Base-by-base conservation (phyloP, 1,284 basidiomycete species). In the Sparassis latifolia region DNA sequence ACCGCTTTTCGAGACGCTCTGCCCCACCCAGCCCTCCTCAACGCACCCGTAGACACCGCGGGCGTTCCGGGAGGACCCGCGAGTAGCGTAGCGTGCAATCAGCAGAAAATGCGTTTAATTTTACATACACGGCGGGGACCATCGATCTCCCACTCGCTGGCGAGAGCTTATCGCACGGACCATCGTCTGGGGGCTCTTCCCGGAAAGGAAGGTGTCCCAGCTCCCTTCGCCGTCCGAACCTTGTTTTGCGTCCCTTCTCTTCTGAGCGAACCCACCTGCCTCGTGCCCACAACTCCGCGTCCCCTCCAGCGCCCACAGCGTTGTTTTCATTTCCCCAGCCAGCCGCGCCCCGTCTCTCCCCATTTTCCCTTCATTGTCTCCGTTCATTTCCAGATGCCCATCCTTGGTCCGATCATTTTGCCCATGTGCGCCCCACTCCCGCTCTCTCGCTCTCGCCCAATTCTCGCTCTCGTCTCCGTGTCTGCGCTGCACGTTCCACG, bases 251-350 rank as follows among this genome's bases (percentile, higher is more conserved):
- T 54, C 52, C 45, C 43, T 47, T 37, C 55, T 48, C 52, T 51
- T 48, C 51, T 59, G 50, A 49, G 57, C 54, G 51, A 40, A 30
- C 54, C 63, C 61, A 58, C 63, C 51, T 62, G 61, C 45, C 55
- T 52, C 50, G 42, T 45, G 49, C 45, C 51, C 50, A 57, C 52
- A 20, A 20, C 20, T 20, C 20, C 20, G 20, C 20, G 20, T 20
- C 20, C 20, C 20, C 20, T 60, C 52, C 55, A 58, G 57, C 55
- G 56, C 52, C 45, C 50, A 51, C 62, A 62, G 56, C 63, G 60
- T 62, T 61, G 50, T 52, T 58, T 65, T 65, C 62, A 65, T 65
- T 56, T 62, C 57, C 54, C 43, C 46, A 49, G 47, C 47, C 51
- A 42, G 48, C 29, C 46, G 54, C 52, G 49, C 52, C 51, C 48